Evolutionary conservation across 306 rosid species (phyloP).

Genomic region (Quercus engelmannii): DNA sequence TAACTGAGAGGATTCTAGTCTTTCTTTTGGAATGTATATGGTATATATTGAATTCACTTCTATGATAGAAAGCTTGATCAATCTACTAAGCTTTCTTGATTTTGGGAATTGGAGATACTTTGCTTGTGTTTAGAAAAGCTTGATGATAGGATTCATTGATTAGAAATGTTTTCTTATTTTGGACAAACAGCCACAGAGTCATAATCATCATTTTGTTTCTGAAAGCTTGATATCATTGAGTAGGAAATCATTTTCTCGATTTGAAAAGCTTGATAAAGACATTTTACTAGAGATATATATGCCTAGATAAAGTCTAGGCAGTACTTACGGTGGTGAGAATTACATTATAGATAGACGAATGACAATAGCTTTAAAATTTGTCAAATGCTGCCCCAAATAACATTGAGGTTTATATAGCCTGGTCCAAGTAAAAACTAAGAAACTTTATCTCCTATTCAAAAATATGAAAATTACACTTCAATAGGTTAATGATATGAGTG

Average conservation of each 20-base stretch:
- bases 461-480: no score
- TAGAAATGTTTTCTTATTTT: background rate
- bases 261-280: background rate
- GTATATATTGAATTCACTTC: background rate
- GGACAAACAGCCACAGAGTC: background rate
- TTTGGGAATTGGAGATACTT: background rate
- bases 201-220: background rate
- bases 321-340: no score
- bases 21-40: background rate
- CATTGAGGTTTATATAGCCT: no score
- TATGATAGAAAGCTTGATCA: background rate
- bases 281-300: background rate
- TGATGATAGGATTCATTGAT: background rate
- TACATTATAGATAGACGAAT: no score
- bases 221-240: background rate
- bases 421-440: no score
- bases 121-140: background rate
- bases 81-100: background rate
- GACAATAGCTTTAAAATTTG: no score
- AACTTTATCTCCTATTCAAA: no score
- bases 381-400: no score
- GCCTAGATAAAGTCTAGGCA: no score
- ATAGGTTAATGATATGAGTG: no score
- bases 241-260: background rate
- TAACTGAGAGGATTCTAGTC: no score